A percentile compares a stretch with the other conserved stretches of the same genome.
Conservation (phyloP, 2,329 filamentous ascomycete species). For the Clarireedia homoeocarpa region DNA sequence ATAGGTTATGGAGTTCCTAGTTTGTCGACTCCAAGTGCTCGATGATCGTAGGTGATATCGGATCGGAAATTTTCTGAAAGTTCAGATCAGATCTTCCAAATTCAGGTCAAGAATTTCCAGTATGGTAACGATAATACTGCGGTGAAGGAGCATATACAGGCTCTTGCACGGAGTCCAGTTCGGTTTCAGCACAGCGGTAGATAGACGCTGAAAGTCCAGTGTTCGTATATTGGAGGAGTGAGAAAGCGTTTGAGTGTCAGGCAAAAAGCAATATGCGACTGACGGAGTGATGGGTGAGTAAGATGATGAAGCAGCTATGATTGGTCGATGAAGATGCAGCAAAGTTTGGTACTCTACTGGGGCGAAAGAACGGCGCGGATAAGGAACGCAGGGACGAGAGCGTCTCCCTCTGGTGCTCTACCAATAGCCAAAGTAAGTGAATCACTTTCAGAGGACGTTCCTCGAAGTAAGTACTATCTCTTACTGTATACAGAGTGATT, state of each 20-base stretch:
- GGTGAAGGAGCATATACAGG: not conserved
- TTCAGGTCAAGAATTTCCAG: not conserved
- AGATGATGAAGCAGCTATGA: slow-evolving; percentile 3
- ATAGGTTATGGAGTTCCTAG: not conserved
- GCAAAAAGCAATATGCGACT: slow-evolving; percentile 4
- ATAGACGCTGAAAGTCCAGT: slow-evolving; percentile 1
- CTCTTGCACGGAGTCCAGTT: not conserved
- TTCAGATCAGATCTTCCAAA: not conserved
- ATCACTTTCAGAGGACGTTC: not conserved
- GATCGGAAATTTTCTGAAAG: not conserved
- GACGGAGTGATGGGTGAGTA: slow-evolving; percentile 2
- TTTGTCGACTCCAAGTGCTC: not conserved
- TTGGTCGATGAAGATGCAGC: slow-evolving; percentile 3
- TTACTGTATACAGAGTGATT: slow-evolving; percentile 3
- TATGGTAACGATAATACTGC: not conserved
- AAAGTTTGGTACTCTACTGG: slow-evolving; percentile 7
- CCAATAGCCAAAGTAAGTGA: slow-evolving; percentile 2
- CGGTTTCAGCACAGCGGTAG: not conserved
- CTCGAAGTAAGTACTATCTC: slow-evolving; percentile 6
- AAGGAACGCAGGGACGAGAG: slow-evolving; percentile 6
- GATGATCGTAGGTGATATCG: not conserved
- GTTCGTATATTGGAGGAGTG: slow-evolving; percentile 1
- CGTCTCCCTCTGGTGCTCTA: not conserved
- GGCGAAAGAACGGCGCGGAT: slow-evolving; percentile 1
- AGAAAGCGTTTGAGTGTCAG: not conserved